Percentiles rank a stretch among this genome's conserved stretches.
Conservation (phyloP, 2,329 filamentous ascomycete genomes). For the Penicillium concentricum region DNA sequence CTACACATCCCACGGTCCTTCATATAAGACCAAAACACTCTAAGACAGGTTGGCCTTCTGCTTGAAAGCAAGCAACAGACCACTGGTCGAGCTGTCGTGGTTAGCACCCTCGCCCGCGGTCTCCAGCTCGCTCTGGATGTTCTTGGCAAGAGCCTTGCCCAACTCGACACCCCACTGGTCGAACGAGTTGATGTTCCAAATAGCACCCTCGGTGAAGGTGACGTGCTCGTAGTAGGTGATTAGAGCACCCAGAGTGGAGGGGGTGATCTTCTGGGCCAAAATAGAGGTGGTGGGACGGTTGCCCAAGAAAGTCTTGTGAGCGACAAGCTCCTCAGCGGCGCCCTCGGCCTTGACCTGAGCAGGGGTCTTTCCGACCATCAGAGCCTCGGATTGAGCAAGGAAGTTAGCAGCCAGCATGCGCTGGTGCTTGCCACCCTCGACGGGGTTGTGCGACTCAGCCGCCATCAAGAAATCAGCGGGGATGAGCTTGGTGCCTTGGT, state of each 20-base stretch:
- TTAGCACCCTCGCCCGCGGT: slow-evolving; percentile 63
- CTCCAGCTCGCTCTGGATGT: slow-evolving; percentile 83
- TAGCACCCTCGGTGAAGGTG: slow-evolving; percentile 93
- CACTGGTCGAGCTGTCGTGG: slow-evolving; percentile 86
- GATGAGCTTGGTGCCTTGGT: slow-evolving; percentile 99
- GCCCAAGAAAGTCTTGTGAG: slow-evolving; percentile 99
- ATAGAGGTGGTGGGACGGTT: slow-evolving; percentile 97
- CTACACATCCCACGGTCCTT: slow-evolving; percentile 11
- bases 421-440: slow-evolving; percentile 89
- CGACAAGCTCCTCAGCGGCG: slow-evolving; percentile 60
- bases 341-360: slow-evolving; percentile 50
- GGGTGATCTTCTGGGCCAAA: slow-evolving; percentile 88
- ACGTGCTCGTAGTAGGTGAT: slow-evolving; percentile 99
- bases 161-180: slow-evolving; percentile 99
- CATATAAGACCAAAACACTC: slow-evolving; percentile 2
- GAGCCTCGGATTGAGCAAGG: slow-evolving; percentile 50
- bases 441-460: slow-evolving; percentile 93
- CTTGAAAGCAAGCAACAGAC: slow-evolving; percentile 91
- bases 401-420: slow-evolving; percentile 58
- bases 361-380: slow-evolving; percentile 55
- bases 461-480: slow-evolving; percentile 97
- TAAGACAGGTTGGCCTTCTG: slow-evolving; percentile 58
- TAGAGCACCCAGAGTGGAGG: slow-evolving; percentile 85
- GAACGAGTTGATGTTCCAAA: slow-evolving; percentile 99
- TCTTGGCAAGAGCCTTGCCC: slow-evolving; percentile 93